Evolutionary conservation across 2,329 filamentous ascomycete genomes (phyloP).

Genomic region (Stemphylium vesicarium): DNA sequence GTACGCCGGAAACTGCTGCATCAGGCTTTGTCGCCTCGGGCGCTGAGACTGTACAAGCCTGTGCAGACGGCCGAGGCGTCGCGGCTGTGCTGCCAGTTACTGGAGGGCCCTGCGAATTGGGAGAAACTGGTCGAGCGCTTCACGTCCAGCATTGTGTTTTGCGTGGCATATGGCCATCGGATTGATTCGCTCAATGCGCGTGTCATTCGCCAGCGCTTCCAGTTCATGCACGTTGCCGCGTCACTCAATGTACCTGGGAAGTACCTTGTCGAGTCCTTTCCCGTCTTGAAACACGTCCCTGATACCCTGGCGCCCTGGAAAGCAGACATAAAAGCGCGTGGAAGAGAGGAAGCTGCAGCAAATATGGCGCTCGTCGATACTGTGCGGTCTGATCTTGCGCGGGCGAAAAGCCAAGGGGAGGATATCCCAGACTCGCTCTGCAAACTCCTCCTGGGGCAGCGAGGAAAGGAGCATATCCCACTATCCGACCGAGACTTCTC

Average conservation of each 20-base stretch:
- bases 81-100: slow-evolving; percentile 53
- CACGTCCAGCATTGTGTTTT: slow-evolving; percentile 58
- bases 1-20: slow-evolving; percentile 48
- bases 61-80: slow-evolving; percentile 59
- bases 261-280: slow-evolving; percentile 57
- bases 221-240: slow-evolving; percentile 58
- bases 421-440: slow-evolving; percentile 53
- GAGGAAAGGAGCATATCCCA: slow-evolving; percentile 48
- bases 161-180: slow-evolving; percentile 59
- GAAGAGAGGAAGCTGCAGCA: slow-evolving; percentile 47
- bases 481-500: slow-evolving; percentile 53
- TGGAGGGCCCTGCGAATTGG: slow-evolving; percentile 51
- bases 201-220: slow-evolving; percentile 56
- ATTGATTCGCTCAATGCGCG: slow-evolving; percentile 56
- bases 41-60: slow-evolving; percentile 54
- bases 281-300: slow-evolving; percentile 53
- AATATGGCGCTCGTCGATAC: slow-evolving; percentile 53
- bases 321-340: slow-evolving; percentile 50
- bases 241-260: slow-evolving; percentile 56
- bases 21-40: slow-evolving; percentile 54
- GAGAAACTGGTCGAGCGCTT: slow-evolving; percentile 57
- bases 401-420: slow-evolving; percentile 41
- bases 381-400: slow-evolving; percentile 50
- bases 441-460: slow-evolving; percentile 53
- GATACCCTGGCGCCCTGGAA: slow-evolving; percentile 57